Conservation (phyloP, 169 alveolate genomes). For the Besnoitia besnoiti region DNA sequence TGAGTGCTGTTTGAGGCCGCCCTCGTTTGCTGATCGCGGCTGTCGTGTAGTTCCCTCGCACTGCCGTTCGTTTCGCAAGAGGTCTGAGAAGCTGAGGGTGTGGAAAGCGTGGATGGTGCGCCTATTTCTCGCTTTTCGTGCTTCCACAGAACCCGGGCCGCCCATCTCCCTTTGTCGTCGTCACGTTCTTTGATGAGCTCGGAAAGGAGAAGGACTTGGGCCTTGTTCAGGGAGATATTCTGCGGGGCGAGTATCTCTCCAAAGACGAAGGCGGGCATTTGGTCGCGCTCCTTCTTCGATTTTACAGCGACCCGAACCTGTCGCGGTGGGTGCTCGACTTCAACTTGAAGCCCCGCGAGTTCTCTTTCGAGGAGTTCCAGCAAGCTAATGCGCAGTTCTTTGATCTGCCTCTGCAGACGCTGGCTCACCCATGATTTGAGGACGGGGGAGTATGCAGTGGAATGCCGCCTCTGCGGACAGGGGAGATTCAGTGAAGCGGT, state of each 20-base stretch:
- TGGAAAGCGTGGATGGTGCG: too few species aligned
- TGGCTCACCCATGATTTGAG: too few species aligned
- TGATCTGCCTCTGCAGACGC: background rate
- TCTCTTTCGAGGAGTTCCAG: background rate
- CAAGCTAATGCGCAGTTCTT: background rate
- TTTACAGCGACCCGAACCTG: background rate
- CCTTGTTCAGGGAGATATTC: background rate
- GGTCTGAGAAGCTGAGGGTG: too few species aligned
- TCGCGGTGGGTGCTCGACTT: background rate
- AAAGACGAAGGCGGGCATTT: background rate
- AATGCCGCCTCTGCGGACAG: too few species aligned
- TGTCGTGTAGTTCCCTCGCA: too few species aligned
- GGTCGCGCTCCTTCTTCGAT: background rate
- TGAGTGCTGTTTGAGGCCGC: too few species aligned
- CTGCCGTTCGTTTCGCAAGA: too few species aligned
- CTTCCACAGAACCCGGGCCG: background rate
- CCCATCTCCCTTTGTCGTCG: background rate
- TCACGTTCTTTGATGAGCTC: background rate
- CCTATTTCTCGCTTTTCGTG: too few species aligned
- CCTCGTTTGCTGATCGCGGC: too few species aligned
- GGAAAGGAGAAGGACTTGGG: background rate
- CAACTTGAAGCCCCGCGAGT: slow-evolving; percentile 13
- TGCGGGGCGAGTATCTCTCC: background rate
- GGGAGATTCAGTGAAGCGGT: too few species aligned
- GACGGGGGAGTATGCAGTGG: too few species aligned